These are phyloP conservation scores for Dendrobium catenatum DNA, from an alignment of 106 monocot species.

Conservation along the genomic window DNA sequence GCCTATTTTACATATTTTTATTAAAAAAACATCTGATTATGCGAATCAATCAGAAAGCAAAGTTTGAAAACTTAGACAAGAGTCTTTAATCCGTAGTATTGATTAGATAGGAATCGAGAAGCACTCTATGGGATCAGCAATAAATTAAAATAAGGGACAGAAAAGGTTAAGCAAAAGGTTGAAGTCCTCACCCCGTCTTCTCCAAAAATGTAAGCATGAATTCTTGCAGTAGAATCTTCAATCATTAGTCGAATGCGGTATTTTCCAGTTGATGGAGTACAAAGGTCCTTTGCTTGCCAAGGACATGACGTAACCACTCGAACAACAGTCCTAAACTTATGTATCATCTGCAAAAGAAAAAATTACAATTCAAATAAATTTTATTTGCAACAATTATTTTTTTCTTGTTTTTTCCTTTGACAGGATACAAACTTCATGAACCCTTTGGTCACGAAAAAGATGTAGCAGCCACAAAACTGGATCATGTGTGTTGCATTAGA, in stretches of 20 bases:
- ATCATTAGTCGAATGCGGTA: slow-evolving; percentile 45
- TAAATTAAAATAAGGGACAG: background rate
- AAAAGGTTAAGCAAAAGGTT: background rate
- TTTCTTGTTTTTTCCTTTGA: background rate
- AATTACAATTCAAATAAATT: background rate
- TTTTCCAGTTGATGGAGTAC: slow-evolving; percentile 12
- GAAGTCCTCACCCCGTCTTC: slow-evolving; percentile 47
- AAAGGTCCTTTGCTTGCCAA: slow-evolving; percentile 29
- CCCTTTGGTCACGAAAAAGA: background rate
- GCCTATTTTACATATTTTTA: background rate
- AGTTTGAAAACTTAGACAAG: background rate
- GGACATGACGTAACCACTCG: slow-evolving; percentile 57
- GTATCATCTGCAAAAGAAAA: slow-evolving; percentile 24
- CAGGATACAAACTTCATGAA: background rate
- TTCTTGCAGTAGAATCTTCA: slow-evolving; percentile 77
- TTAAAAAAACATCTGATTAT: background rate
- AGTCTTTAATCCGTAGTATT: background rate
- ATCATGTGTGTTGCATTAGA: background rate
- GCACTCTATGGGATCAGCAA: background rate
- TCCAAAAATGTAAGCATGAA: slow-evolving; percentile 45
- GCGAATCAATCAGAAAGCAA: background rate
- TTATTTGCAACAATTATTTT: background rate
- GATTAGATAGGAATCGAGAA: background rate
- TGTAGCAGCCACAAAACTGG: background rate
- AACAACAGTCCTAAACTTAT: slow-evolving; percentile 42